These are phyloP conservation scores for Zopfochytrium polystomum DNA, from an alignment of 371 early-diverging fungal species.

Conservation along the genomic window DNA sequence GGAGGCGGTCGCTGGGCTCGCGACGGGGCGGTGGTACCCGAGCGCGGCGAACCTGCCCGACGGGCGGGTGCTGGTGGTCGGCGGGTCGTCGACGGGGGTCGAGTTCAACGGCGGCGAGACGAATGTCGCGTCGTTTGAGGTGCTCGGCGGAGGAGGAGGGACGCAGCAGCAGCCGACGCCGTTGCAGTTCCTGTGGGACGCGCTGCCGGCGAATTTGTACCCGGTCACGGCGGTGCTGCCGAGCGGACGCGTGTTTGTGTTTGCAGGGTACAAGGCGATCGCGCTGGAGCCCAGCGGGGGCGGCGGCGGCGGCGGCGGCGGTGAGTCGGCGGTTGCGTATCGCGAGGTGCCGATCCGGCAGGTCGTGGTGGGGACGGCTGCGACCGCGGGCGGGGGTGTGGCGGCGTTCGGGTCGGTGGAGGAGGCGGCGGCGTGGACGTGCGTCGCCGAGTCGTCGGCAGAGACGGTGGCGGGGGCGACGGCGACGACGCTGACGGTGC, in stretches of 20 bases:
- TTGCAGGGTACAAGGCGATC: constrained; percentile 6
- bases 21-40: constrained; percentile 17
- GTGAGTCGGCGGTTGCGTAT: background rate
- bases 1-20: background rate
- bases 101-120: constrained; percentile 9
- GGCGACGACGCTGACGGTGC: no score
- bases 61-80: constrained; percentile 12
- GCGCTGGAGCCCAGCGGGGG: constrained; percentile 12
- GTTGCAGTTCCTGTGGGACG: constrained; percentile 52
- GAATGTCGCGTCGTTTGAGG: constrained; percentile 14
- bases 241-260: constrained; percentile 12
- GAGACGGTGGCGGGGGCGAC: no score
- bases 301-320: no score
- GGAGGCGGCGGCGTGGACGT: no score
- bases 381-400: no score
- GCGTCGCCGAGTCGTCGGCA: no score
- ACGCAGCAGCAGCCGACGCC: background rate
- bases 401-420: background rate
- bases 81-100: constrained; percentile 11
- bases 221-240: constrained; percentile 24
- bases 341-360: background rate
- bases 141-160: background rate
- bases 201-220: constrained; percentile 62
- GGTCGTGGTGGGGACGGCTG: background rate
- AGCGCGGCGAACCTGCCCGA: constrained; percentile 11